Conservation (phyloP, 441 rosid genomes). For the Francoa sonchifolia region DNA sequence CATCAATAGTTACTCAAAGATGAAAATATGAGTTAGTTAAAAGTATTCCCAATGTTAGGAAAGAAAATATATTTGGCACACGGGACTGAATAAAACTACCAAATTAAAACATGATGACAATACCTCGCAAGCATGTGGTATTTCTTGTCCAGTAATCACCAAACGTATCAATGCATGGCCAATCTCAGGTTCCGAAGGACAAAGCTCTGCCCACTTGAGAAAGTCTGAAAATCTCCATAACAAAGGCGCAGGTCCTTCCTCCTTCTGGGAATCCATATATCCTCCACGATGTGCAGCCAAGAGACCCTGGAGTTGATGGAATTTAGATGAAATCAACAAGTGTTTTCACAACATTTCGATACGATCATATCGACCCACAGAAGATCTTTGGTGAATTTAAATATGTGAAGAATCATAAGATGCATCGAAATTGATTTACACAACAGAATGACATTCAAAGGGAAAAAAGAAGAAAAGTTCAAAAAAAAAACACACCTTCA, state of each 20-base stretch:
- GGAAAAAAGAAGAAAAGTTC: too few species aligned
- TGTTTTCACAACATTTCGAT: too few species aligned
- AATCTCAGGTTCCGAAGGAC: conserved; percentile 95
- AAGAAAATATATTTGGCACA: conserved; percentile 1
- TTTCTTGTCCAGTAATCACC: conserved; percentile 94
- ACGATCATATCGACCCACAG: too few species aligned
- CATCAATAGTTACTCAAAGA: too few species aligned
- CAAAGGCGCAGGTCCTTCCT: conserved; percentile 97
- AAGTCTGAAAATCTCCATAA: conserved; percentile 98
- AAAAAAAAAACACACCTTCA: conserved; percentile 46
- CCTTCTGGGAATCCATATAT: conserved; percentile 89
- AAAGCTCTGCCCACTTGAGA: conserved; percentile 94
- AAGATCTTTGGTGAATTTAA: too few species aligned
- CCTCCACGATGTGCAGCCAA: conserved; percentile 99
- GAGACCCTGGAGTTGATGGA: conserved; percentile 49
- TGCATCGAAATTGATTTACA: too few species aligned
- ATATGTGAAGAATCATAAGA: too few species aligned
- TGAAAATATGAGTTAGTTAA: too few species aligned
- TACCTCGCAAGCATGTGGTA: conserved; percentile 99
- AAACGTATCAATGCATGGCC: conserved; percentile 98
- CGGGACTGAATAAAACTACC: conserved; percentile 5
- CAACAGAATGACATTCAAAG: too few species aligned
- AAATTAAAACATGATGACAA: conserved; percentile 6
- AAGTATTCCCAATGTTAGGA: too few species aligned
- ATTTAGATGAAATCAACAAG: conserved; percentile 3